Percentiles rank a stretch among this genome's conserved stretches.
phyloP scores from a whole-genome alignment of 345 rosid genomes.

The Kandelia obovata region DNA sequence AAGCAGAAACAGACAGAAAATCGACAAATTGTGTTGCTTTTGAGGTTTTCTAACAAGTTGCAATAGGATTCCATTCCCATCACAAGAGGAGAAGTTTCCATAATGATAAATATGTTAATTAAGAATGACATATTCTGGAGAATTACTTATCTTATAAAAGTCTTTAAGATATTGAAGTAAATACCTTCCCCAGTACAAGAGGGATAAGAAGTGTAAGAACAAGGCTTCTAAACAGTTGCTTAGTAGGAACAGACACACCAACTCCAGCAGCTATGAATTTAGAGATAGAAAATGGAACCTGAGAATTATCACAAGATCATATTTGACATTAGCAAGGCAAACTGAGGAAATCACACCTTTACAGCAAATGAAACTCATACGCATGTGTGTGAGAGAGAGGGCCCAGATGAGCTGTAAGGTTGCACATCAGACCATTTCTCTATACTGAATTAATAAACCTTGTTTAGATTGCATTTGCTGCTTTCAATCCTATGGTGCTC shows the following conservation, averaged over 20 bases:
- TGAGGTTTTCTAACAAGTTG: no score
- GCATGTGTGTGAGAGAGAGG: not conserved
- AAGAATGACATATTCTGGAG: not conserved
- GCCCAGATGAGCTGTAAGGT: not conserved
- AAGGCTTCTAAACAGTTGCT: slow-evolving; percentile 74
- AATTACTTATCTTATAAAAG: not conserved
- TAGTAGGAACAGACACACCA: slow-evolving; percentile 76
- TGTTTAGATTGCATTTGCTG: not conserved
- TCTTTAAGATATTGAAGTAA: not conserved
- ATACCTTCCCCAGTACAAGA: slow-evolving; percentile 83
- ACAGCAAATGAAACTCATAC: not conserved
- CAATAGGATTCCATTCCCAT: not conserved
- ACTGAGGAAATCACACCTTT: slow-evolving; percentile 6
- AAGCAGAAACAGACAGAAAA: no score
- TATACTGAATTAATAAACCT: not conserved
- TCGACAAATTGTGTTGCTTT: no score
- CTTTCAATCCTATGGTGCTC: not conserved
- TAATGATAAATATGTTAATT: not conserved
- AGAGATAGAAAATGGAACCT: slow-evolving; percentile 89
- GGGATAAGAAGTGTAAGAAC: slow-evolving; percentile 69
- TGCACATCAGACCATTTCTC: not conserved
- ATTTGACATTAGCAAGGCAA: not conserved
- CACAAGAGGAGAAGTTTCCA: not conserved
- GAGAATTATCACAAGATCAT: slow-evolving; percentile 18
- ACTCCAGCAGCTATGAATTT: slow-evolving; percentile 77